phyloP scores from a whole-genome alignment of 2,329 filamentous ascomycete genomes.

The Monosporascus sp. region DNA sequence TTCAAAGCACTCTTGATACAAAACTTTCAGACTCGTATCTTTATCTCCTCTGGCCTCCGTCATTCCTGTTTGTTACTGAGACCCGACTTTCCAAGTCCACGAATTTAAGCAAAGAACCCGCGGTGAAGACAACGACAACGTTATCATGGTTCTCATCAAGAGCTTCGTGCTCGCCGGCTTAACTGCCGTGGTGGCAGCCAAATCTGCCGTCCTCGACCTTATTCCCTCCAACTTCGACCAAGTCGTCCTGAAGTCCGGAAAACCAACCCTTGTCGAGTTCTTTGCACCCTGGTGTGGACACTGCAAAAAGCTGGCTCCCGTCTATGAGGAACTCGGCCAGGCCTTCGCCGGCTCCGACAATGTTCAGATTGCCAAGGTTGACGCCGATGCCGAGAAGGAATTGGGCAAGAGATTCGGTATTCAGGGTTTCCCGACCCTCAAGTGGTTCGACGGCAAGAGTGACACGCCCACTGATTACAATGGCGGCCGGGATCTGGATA shows the following conservation, averaged over 20 bases:
- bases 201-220: slow-evolving; percentile 85
- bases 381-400: slow-evolving; percentile 82
- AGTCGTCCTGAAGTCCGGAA: slow-evolving; percentile 83
- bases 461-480: slow-evolving; percentile 80
- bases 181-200: slow-evolving; percentile 54
- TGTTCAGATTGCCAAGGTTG: slow-evolving; percentile 90
- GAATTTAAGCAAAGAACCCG: slow-evolving; percentile 1
- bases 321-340: slow-evolving; percentile 85
- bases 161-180: slow-evolving; percentile 55
- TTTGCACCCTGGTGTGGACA: slow-evolving; percentile 99
- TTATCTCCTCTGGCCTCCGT: no score
- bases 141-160: slow-evolving; percentile 54
- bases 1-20: not conserved
- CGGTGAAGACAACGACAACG: slow-evolving; percentile 10
- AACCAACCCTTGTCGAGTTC: slow-evolving; percentile 95
- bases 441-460: slow-evolving; percentile 96
- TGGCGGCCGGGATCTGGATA: slow-evolving; percentile 82
- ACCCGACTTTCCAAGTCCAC: not conserved
- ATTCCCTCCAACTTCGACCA: slow-evolving; percentile 88
- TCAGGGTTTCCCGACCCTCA: slow-evolving; percentile 93
- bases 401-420: slow-evolving; percentile 84
- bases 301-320: slow-evolving; percentile 94
- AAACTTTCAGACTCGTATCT: no score
- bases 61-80: no score
- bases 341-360: slow-evolving; percentile 66